These are phyloP conservation scores for Fusarium acutatum DNA, from an alignment of 2,329 filamentous ascomycete genomes.

Conservation along the genomic window DNA sequence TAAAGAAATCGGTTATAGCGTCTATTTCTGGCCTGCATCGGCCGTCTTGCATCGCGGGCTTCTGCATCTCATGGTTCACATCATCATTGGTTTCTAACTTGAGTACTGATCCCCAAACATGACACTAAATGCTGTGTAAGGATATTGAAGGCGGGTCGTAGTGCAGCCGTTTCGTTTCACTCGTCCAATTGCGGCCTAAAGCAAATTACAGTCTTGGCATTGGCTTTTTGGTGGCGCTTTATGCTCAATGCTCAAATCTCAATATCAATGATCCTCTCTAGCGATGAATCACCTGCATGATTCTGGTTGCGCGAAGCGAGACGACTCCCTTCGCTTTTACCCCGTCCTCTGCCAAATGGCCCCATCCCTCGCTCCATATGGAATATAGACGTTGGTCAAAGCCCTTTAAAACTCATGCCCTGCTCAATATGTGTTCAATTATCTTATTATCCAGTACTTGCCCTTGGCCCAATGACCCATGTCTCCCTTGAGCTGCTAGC, in stretches of 20 bases:
- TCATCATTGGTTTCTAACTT: not conserved
- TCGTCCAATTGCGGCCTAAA: constrained; percentile 30
- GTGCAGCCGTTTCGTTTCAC: constrained; percentile 41
- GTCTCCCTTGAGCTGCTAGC: constrained; percentile 2
- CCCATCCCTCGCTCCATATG: not conserved
- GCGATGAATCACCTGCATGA: not conserved
- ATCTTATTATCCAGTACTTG: not conserved
- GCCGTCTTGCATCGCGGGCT: constrained; percentile 7
- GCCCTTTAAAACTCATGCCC: not conserved
- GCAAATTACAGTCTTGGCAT: constrained; percentile 35
- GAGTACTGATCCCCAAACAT: not conserved
- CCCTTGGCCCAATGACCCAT: constrained; percentile 1
- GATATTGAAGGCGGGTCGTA: constrained; percentile 22
- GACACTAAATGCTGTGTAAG: constrained; percentile 10
- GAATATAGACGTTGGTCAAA: not conserved
- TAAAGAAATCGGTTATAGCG: not conserved
- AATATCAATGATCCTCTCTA: not conserved
- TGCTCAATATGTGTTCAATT: constrained; percentile 19
- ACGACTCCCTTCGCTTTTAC: not conserved
- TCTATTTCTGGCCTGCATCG: constrained; percentile 11
- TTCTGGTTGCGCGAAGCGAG: not conserved
- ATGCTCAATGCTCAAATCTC: constrained; percentile 21
- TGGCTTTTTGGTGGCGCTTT: constrained; percentile 18
- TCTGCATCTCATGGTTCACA: not conserved
- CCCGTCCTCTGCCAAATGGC: not conserved